These are phyloP conservation scores for Anethum foeniculum DNA, from an alignment of 140 eudicot species.

Conservation along the genomic window DNA sequence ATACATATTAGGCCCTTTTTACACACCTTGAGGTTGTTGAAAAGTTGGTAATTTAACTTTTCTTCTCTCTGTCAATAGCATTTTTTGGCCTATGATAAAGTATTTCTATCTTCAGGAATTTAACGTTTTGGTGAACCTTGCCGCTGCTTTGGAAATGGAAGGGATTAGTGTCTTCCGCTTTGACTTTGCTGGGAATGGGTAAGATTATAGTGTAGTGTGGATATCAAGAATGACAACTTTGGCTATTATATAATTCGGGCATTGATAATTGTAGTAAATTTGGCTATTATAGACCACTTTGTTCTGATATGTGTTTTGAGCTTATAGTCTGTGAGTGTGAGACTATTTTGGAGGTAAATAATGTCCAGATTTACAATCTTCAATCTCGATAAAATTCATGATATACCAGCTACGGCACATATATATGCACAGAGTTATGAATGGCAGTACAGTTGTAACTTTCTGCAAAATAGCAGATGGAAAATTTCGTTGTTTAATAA, in stretches of 20 bases:
- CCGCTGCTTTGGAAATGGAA: slow-evolving; percentile 51
- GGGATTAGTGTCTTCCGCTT: slow-evolving; percentile 67
- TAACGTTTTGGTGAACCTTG: slow-evolving; percentile 46
- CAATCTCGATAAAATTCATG: no score
- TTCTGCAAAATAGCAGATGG: neutral
- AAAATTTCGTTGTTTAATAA: neutral
- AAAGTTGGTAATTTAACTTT: neutral
- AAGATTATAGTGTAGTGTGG: slow-evolving; percentile 8
- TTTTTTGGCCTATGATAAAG: no score
- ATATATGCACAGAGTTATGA: no score
- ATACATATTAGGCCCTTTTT: neutral
- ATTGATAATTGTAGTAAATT: neutral
- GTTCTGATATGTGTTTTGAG: neutral
- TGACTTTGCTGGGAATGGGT: slow-evolving; percentile 86
- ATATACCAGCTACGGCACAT: no score
- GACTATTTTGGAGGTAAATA: neutral
- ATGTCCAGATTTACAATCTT: neutral
- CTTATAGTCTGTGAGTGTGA: neutral
- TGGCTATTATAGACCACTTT: neutral
- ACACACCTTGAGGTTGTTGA: neutral
- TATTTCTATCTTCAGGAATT: neutral
- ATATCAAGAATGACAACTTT: neutral
- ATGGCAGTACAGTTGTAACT: no score
- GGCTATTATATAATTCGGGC: neutral
- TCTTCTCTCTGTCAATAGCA: neutral